These are phyloP conservation scores for Naganishia liquefaciens DNA, from an alignment of 1,284 basidiomycete genomes.

Conservation along the genomic window DNA sequence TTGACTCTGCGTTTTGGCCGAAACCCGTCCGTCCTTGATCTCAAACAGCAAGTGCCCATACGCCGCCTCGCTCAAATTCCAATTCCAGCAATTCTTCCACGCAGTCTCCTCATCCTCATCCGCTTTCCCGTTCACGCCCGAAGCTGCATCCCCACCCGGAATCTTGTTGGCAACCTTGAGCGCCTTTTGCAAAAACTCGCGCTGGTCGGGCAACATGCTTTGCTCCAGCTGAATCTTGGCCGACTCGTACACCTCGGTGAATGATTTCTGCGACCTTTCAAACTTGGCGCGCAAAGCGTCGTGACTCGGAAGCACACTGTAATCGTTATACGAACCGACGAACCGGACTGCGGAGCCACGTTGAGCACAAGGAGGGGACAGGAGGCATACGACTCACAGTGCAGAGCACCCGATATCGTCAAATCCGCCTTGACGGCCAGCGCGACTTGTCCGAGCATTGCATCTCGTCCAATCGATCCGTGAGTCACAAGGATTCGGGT, in stretches of 20 bases:
- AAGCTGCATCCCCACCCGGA: slow-evolving; percentile 51
- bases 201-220: slow-evolving; percentile 64
- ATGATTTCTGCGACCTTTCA: slow-evolving; percentile 72
- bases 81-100: slow-evolving; percentile 99
- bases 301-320: slow-evolving; percentile 85
- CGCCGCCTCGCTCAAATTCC: slow-evolving; percentile 93
- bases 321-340: slow-evolving; percentile 94
- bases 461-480: slow-evolving; percentile 88
- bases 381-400: slow-evolving; percentile 58
- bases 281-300: slow-evolving; percentile 87
- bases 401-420: slow-evolving; percentile 89
- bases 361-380: not conserved
- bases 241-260: slow-evolving; percentile 89
- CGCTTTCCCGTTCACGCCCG: not conserved
- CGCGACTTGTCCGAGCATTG: slow-evolving; percentile 85
- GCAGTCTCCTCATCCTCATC: slow-evolving; percentile 69
- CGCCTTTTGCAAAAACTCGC: slow-evolving; percentile 84
- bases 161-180: slow-evolving; percentile 69
- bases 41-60: slow-evolving; percentile 86
- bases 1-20: slow-evolving; percentile 87
- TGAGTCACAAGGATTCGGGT: slow-evolving; percentile 92
- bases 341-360: slow-evolving; percentile 69
- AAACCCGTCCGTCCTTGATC: slow-evolving; percentile 85
- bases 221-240: slow-evolving; percentile 86
- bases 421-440: slow-evolving; percentile 91